phyloP scores from a whole-genome alignment of 805 yeast genomes.

The Brettanomyces sp. region DNA sequence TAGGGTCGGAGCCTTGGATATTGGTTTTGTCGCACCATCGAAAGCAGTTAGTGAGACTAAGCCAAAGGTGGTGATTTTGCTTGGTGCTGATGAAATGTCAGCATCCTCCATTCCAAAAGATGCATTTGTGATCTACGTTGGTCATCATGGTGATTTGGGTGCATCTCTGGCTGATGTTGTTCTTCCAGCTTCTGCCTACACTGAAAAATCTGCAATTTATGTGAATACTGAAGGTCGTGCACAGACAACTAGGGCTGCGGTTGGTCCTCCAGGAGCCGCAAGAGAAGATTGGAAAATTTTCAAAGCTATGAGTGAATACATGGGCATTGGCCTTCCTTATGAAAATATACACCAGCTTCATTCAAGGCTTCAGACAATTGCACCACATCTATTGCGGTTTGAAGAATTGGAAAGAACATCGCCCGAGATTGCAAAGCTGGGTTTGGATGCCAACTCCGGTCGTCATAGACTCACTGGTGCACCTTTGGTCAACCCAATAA shows the following conservation, averaged over 20 bases:
- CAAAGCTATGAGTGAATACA: slow-evolving; percentile 73
- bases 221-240: slow-evolving; percentile 89
- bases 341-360: slow-evolving; percentile 64
- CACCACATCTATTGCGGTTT: slow-evolving; percentile 72
- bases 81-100: slow-evolving; percentile 76
- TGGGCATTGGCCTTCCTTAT: slow-evolving; percentile 63
- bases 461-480: slow-evolving; percentile 30
- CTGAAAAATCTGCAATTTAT: slow-evolving; percentile 77
- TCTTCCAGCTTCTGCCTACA: slow-evolving; percentile 81
- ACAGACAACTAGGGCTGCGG: slow-evolving; percentile 78
- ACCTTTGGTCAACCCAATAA: slow-evolving; percentile 57
- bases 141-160: slow-evolving; percentile 87
- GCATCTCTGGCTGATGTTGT: slow-evolving; percentile 84
- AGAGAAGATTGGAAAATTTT: slow-evolving; percentile 88
- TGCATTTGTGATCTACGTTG: slow-evolving; percentile 83
- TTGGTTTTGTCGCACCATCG: slow-evolving; percentile 56
- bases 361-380: slow-evolving; percentile 61
- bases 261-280: slow-evolving; percentile 80
- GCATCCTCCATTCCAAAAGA: slow-evolving; percentile 67
- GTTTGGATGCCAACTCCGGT: slow-evolving; percentile 34
- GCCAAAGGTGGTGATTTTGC: slow-evolving; percentile 70
- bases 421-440: slow-evolving; percentile 44
- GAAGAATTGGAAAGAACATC: slow-evolving; percentile 67
- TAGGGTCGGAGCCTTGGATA: slow-evolving; percentile 79
- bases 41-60: slow-evolving; percentile 36